phyloP scores from a whole-genome alignment of 2,329 filamentous ascomycete genomes.

The Claviceps arundinis region DNA sequence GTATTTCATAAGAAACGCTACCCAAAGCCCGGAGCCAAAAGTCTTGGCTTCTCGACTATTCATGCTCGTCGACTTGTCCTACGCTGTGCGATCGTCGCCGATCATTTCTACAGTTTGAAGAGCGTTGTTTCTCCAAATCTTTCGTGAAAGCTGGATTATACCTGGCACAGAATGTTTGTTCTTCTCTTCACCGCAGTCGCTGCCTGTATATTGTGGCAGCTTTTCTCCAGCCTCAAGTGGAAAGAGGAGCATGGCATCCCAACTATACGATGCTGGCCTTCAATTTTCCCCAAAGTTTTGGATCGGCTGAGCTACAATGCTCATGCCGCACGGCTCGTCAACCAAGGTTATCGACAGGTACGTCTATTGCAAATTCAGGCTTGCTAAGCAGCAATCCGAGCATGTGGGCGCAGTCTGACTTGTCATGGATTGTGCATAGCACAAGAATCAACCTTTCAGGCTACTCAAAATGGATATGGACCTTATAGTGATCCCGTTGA shows the following conservation, averaged over 20 bases:
- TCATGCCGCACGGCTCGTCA: constrained; percentile 4
- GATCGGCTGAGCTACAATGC: constrained; percentile 8
- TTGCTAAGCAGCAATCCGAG: no score
- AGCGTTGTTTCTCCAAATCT: no score
- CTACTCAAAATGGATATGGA: constrained; percentile 10
- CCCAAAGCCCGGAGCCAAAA: no score
- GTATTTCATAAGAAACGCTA: no score
- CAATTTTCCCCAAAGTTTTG: constrained; percentile 4
- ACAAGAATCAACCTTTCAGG: constrained; percentile 6
- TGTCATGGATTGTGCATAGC: not conserved
- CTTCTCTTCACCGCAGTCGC: not conserved
- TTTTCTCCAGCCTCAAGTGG: not conserved
- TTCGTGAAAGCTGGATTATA: no score
- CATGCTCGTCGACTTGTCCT: no score
- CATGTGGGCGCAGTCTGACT: no score
- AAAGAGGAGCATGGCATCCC: constrained; percentile 3
- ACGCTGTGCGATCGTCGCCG: no score
- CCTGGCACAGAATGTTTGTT: not conserved
- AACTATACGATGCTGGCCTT: constrained; percentile 6
- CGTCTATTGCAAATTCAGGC: no score
- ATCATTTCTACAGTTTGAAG: no score
- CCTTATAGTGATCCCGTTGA: constrained; percentile 7
- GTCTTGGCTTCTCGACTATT: no score
- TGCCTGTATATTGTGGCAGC: not conserved
- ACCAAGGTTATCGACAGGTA: constrained; percentile 6